A percentile compares a stretch with the other conserved stretches of the same genome.
These are phyloP conservation scores for Prunus mongolica DNA, from an alignment of 306 rosid species.

Conservation along the genomic window DNA sequence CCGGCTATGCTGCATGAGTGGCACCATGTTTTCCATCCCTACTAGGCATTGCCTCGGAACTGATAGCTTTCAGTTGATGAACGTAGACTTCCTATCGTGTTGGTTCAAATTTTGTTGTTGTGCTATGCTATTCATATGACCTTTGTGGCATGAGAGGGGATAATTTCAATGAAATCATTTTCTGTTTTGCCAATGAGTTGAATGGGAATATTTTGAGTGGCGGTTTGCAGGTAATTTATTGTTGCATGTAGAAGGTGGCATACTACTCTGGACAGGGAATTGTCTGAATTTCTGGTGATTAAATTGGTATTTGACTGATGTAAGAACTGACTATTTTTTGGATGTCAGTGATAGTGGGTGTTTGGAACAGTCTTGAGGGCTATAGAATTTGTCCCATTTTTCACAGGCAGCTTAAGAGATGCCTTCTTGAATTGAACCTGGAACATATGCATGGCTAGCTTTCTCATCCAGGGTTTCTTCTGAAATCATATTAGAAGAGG, in stretches of 20 bases:
- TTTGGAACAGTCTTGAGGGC: not conserved
- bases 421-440: not conserved
- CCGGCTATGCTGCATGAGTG: no score
- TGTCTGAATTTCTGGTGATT: not conserved
- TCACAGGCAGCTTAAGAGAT: not conserved
- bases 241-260: not conserved
- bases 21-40: not conserved
- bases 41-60: not conserved
- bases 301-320: not conserved
- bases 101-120: no score
- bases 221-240: no score
- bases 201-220: no score
- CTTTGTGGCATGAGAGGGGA: no score
- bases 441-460: not conserved
- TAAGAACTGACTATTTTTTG: not conserved
- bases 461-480: not conserved
- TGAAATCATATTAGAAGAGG: not conserved
- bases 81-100: not conserved
- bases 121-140: no score
- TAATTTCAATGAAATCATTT: no score
- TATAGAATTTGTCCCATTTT: not conserved
- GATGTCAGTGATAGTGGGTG: not conserved
- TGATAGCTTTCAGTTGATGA: not conserved
- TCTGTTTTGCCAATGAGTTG: no score
- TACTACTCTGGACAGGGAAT: not conserved